Conservation (phyloP, 2,329 filamentous ascomycete genomes). For the Anthostomella pinea region DNA sequence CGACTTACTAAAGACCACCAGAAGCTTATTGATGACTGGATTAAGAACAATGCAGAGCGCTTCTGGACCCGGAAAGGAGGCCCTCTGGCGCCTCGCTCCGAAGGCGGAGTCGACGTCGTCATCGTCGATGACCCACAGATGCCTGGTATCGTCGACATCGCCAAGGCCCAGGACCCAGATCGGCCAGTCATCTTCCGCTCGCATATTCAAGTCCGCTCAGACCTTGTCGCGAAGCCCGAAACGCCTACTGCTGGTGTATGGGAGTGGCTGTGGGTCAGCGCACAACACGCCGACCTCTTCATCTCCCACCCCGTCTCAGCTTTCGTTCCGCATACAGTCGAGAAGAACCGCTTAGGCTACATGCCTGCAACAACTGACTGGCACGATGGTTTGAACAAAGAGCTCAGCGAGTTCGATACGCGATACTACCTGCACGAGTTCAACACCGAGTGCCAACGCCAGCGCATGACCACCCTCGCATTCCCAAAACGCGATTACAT, state of each 20-base stretch:
- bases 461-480: conserved; percentile 45
- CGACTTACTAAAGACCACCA: conserved; percentile 63
- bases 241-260: conserved; percentile 72
- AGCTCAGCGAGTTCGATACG: conserved; percentile 65
- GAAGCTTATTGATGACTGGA: conserved; percentile 66
- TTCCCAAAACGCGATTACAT: conserved; percentile 62
- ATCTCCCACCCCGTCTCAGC: conserved; percentile 76
- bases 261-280: conserved; percentile 71
- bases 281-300: conserved; percentile 71
- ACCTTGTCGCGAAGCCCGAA: conserved; percentile 61
- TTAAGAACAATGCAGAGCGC: conserved; percentile 66
- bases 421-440: conserved; percentile 75
- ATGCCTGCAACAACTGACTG: conserved; percentile 81
- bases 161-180: conserved; percentile 68
- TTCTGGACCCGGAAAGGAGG: conserved; percentile 71
- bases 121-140: conserved; percentile 81
- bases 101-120: conserved; percentile 74
- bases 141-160: conserved; percentile 72
- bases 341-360: conserved; percentile 65
- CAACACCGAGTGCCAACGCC: conserved; percentile 57
- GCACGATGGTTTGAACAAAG: conserved; percentile 76
- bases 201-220: conserved; percentile 78
- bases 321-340: conserved; percentile 71
- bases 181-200: conserved; percentile 77
- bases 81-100: conserved; percentile 59